These are phyloP conservation scores for Plasmopara muralis DNA, from an alignment of 352 stramenopile species.

Conservation along the genomic window DNA sequence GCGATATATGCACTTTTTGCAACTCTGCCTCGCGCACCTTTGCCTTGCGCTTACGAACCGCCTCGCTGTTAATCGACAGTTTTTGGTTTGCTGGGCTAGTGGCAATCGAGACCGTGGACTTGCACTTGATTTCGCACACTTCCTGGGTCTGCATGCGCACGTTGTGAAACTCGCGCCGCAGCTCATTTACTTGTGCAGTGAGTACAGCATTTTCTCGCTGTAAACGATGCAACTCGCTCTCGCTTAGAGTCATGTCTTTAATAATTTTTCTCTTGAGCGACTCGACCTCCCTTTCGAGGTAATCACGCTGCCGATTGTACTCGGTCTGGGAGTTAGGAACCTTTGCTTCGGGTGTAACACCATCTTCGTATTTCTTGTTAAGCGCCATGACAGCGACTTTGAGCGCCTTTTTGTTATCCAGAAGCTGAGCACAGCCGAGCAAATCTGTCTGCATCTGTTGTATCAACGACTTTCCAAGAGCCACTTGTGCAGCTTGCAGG, in stretches of 20 bases:
- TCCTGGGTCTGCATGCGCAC: conserved; percentile 70
- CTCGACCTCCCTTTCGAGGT: conserved; percentile 87
- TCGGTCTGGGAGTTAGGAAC: conserved; percentile 88
- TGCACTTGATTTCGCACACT: conserved; percentile 41
- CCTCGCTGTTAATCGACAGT: conserved; percentile 11
- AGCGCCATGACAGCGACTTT: conserved; percentile 73
- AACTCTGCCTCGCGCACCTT: conserved; percentile 62
- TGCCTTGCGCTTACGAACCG: conserved; percentile 28
- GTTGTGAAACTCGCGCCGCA: conserved; percentile 75
- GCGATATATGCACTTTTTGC: conserved; percentile 62
- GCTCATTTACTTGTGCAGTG: conserved; percentile 77
- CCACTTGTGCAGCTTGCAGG: conserved; percentile 56
- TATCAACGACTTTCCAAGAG: conserved; percentile 56
- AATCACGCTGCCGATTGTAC: conserved; percentile 89
- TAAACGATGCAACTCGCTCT: conserved; percentile 70
- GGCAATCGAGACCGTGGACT: conserved; percentile 16
- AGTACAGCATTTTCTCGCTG: conserved; percentile 80
- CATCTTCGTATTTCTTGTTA: conserved; percentile 84
- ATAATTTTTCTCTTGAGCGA: conserved; percentile 88
- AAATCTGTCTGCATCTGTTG: conserved; percentile 78
- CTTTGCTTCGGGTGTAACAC: conserved; percentile 59
- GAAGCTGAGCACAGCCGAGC: conserved; percentile 56
- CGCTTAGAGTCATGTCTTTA: conserved; percentile 80
- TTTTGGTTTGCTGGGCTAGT: conserved; percentile 20
- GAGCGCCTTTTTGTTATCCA: conserved; percentile 75